Evolutionary conservation across 2,329 filamentous ascomycete genomes (phyloP), one percentile per base, ranked within the genome.

Genomic region (Teratosphaeria zuluensis): DNA sequence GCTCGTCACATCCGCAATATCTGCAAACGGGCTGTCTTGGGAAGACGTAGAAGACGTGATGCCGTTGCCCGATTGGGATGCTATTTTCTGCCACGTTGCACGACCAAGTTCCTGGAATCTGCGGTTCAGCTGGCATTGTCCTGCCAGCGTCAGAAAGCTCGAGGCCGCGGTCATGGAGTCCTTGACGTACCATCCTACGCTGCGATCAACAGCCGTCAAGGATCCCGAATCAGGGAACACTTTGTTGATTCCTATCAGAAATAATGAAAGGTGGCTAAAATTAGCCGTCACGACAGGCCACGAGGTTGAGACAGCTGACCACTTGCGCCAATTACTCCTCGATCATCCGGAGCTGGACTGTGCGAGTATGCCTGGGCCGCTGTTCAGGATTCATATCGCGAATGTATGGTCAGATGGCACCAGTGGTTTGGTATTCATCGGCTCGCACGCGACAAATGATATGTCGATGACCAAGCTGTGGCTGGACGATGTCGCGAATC

Each of bases 401-500:
- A 63, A 60, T 12, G 61, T 70, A 9, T 60, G 62, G 3, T 63
- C 61, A 19, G 65, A 68, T 58, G 66, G 64, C 35, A 65, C 63
- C 14, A 68, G 68, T 19, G 68, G 68, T 32, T 58, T 70, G 1
- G 64, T 70, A 12, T 59, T 70, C 56, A 60, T 70, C 19, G 67
- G 62, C 19, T 70, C 68, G 1, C 68, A 70, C 57, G 62, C 68
- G 8, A 65, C 69, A 48, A 68, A 67, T 48, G 68, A 70, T 56
- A 69, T 69, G 66, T 68, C 64, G 61, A 70, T 70, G 67, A 70
- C 68, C 51, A 70, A 70, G 59, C 62, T 70, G 3, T 70, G 68
- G 68, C 61, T 70, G 14, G 68, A 70, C 53, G 68, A 70, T 52
- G 63, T 70, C 16, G 63, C 68, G 28, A 65, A 57, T 9, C 58